Evolutionary conservation across 108 stramenopile genomes (phyloP).

Genomic region (Pseudonitzschia delicatissima): DNA sequence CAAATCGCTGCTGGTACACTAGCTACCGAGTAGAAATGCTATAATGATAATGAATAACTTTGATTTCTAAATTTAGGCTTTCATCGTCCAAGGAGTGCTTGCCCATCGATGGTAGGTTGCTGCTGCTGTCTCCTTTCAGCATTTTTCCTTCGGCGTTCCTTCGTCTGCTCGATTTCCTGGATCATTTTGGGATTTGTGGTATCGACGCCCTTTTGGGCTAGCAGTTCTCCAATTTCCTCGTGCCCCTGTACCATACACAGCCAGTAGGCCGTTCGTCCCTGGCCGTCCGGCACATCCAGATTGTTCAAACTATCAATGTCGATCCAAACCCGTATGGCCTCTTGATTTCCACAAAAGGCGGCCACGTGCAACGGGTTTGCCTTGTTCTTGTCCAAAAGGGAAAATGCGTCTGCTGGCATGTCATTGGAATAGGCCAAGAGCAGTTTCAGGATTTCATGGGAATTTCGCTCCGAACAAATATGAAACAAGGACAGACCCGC

Average conservation of each 20-base stretch:
- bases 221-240: neutral
- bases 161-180: neutral
- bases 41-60: too few relatives aligned
- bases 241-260: constrained; percentile 8
- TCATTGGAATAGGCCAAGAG: neutral
- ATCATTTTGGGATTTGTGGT: constrained; percentile 15
- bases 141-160: neutral
- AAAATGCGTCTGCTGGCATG: neutral
- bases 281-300: constrained; percentile 7
- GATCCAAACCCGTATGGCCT: constrained; percentile 7
- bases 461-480: constrained; percentile 17
- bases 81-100: neutral
- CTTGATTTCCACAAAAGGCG: constrained; percentile 15
- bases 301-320: neutral
- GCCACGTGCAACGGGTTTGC: constrained; percentile 13
- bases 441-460: neutral
- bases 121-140: neutral
- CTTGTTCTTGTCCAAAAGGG: constrained; percentile 5
- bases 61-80: too few relatives aligned
- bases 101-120: constrained; percentile 3
- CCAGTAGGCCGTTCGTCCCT: constrained; percentile 13
- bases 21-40: too few relatives aligned
- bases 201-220: constrained; percentile 6
- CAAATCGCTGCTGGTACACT: too few relatives aligned
- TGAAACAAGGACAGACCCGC: constrained; percentile 10